Percentiles rank a stretch among this genome's conserved stretches.
phyloP scores from a whole-genome alignment of 2,329 filamentous ascomycete species.

The Juglanconis oblonga region DNA sequence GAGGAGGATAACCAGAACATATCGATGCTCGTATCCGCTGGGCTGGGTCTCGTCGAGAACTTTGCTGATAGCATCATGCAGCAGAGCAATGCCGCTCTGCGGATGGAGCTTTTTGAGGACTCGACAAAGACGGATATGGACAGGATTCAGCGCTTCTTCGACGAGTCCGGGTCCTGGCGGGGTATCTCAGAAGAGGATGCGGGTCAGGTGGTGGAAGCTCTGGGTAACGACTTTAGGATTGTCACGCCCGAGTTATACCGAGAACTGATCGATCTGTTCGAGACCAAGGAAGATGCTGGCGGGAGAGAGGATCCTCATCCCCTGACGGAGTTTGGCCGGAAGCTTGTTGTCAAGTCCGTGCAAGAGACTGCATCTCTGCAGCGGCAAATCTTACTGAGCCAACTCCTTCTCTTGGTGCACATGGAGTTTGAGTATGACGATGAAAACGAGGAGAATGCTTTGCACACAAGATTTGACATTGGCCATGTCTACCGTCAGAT shows the following conservation, averaged over 20 bases:
- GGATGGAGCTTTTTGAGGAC: slow-evolving; percentile 72
- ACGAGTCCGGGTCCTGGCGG: slow-evolving; percentile 73
- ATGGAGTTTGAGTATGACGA: slow-evolving; percentile 76
- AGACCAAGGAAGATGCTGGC: slow-evolving; percentile 41
- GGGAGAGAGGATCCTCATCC: slow-evolving; percentile 46
- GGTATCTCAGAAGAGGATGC: slow-evolving; percentile 82
- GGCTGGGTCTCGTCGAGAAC: slow-evolving; percentile 65
- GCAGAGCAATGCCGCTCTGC: slow-evolving; percentile 64
- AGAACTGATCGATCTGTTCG: slow-evolving; percentile 47
- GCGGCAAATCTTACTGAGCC: slow-evolving; percentile 73
- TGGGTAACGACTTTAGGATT: slow-evolving; percentile 64
- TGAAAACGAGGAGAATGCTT: slow-evolving; percentile 61
- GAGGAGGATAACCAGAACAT: slow-evolving; percentile 6
- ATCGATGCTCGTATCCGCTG: slow-evolving; percentile 65
- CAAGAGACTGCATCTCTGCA: slow-evolving; percentile 75
- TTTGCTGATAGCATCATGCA: slow-evolving; percentile 69
- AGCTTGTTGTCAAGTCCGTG: slow-evolving; percentile 69
- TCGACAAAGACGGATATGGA: slow-evolving; percentile 67
- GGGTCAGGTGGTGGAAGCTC: slow-evolving; percentile 62
- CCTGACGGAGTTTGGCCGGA: slow-evolving; percentile 73
- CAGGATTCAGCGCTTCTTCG: slow-evolving; percentile 74
- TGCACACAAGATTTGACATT: slow-evolving; percentile 61
- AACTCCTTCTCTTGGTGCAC: slow-evolving; percentile 79
- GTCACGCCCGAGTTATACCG: slow-evolving; percentile 55
- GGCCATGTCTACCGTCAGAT: slow-evolving; percentile 68